These are phyloP conservation scores for Pleurotus sapidus DNA, from an alignment of 768 basidiomycete species.

Conservation along the genomic window DNA sequence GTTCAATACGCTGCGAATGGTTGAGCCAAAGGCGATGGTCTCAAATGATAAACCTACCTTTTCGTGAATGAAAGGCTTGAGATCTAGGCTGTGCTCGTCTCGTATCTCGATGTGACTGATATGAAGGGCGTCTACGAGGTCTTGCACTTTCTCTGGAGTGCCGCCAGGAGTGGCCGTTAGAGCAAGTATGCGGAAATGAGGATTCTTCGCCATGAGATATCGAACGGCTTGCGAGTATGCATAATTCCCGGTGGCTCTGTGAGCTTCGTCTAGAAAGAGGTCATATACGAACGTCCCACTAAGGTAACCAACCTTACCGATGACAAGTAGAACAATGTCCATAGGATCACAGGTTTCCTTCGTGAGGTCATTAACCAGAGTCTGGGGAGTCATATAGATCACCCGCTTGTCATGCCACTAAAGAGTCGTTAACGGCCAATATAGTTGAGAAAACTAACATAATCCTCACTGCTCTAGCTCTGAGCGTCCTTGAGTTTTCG, in stretches of 20 bases:
- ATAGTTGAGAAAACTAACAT: background rate
- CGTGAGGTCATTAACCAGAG: conserved; percentile 81
- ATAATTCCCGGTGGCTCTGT: conserved; percentile 90
- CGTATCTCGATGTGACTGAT: conserved; percentile 95
- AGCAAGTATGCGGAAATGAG: conserved; percentile 88
- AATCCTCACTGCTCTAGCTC: conserved; percentile 56
- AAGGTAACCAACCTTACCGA: conserved; percentile 50
- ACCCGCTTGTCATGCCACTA: conserved; percentile 84
- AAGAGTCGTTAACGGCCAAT: background rate
- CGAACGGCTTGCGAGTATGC: conserved; percentile 89
- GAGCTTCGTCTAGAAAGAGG: conserved; percentile 76
- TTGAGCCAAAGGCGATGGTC: background rate
- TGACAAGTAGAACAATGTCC: conserved; percentile 83
- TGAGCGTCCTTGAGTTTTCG: conserved; percentile 47
- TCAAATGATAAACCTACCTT: conserved; percentile 51
- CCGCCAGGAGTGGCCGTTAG: conserved; percentile 94
- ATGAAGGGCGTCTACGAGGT: conserved; percentile 88
- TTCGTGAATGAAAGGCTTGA: conserved; percentile 81
- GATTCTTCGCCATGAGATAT: conserved; percentile 91
- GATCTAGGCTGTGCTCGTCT: conserved; percentile 86
- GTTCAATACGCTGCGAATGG: conserved; percentile 57
- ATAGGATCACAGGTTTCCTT: conserved; percentile 70
- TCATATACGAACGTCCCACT: background rate
- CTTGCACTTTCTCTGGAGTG: conserved; percentile 83
- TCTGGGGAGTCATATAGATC: conserved; percentile 97